These are phyloP conservation scores for Pseudozyma hubeiensis DNA, from an alignment of 1,284 basidiomycete species.

Conservation along the genomic window DNA sequence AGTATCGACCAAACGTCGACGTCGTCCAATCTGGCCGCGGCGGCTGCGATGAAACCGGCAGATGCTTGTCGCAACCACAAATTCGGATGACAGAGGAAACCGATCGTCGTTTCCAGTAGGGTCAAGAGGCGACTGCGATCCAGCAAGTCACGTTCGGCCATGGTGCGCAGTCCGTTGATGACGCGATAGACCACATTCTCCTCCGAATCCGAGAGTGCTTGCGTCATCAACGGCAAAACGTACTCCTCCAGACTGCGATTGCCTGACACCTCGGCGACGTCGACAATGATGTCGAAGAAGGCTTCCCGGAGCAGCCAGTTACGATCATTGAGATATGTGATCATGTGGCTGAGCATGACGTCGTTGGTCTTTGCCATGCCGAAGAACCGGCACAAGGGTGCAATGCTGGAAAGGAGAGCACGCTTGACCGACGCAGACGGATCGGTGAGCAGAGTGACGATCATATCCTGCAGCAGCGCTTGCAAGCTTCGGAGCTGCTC, in stretches of 20 bases:
- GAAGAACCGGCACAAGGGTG: slow-evolving; percentile 89
- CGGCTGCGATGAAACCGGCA: slow-evolving; percentile 83
- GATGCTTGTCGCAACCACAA: slow-evolving; percentile 97
- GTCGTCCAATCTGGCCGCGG: slow-evolving; percentile 76
- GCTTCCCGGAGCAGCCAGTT: slow-evolving; percentile 86
- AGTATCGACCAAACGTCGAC: slow-evolving; percentile 93
- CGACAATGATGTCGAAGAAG: slow-evolving; percentile 95
- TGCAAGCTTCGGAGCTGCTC: slow-evolving; percentile 81
- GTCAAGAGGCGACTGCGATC: slow-evolving; percentile 95
- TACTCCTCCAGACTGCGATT: slow-evolving; percentile 74
- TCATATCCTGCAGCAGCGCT: slow-evolving; percentile 84
- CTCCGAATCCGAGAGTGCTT: slow-evolving; percentile 86
- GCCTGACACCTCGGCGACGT: slow-evolving; percentile 75
- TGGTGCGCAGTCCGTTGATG: slow-evolving; percentile 81
- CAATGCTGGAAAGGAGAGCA: slow-evolving; percentile 78
- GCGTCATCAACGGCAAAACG: slow-evolving; percentile 92
- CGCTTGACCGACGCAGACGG: slow-evolving; percentile 73
- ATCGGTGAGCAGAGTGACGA: slow-evolving; percentile 77
- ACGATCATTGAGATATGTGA: slow-evolving; percentile 97
- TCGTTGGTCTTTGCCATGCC: slow-evolving; percentile 93
- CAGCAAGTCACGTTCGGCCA: slow-evolving; percentile 87
- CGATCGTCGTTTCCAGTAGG: slow-evolving; percentile 83
- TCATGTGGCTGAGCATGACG: slow-evolving; percentile 94
- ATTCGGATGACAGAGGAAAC: slow-evolving; percentile 95
- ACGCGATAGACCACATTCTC: slow-evolving; percentile 92